Evolutionary conservation across 2,329 filamentous ascomycete genomes (phyloP), one percentile per base, ranked within the genome.

Genomic region (Fusarium coffeatum): DNA sequence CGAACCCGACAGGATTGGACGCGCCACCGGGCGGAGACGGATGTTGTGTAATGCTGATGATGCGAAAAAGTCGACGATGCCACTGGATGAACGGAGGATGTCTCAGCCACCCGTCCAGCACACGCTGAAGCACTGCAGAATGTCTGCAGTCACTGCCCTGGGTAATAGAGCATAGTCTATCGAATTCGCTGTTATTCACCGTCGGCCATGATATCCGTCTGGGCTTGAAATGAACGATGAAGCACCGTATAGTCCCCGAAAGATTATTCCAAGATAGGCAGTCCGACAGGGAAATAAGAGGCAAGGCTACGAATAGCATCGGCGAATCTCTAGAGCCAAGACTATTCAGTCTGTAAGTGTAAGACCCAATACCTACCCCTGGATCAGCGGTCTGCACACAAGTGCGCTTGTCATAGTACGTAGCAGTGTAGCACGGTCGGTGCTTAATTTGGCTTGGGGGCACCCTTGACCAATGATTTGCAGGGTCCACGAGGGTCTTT

Each of bases 331-430:
- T 63, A 54, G 51, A 68, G 69, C 71, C 66, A 73, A 74, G 68
- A 67, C 65, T 55, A 53, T 45, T 60, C 66, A 67, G 57, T 51
- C 66, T 66, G 61, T 55, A 53, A 37, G 42, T 66, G 61, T 55
- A 53, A 37, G 42, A 34, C 34, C 55, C 53, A 59, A 41, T 47
- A 46, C 30, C 59, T 56, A 57, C 57, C 68, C 73, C 69, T 75
- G 67, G 71, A 74, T 74, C 71, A 58, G 72, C 67, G 64, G 69
- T 74, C 69, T 71, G 56, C 51, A 66, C 51, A 66, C 51, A 56
- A 69, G 59, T 65, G 53, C 48, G 30, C 55, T 55, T 69, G 59
- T 69, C 49, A 57, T 64, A 60, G 68, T 66, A 51, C 32, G 49
- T 51, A 51, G 43, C 43, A 47, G 25, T 43, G 41, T 47, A 68